Evolutionary conservation across 352 stramenopile species (phyloP).

Genomic region (Elongisporangium undulatum): DNA sequence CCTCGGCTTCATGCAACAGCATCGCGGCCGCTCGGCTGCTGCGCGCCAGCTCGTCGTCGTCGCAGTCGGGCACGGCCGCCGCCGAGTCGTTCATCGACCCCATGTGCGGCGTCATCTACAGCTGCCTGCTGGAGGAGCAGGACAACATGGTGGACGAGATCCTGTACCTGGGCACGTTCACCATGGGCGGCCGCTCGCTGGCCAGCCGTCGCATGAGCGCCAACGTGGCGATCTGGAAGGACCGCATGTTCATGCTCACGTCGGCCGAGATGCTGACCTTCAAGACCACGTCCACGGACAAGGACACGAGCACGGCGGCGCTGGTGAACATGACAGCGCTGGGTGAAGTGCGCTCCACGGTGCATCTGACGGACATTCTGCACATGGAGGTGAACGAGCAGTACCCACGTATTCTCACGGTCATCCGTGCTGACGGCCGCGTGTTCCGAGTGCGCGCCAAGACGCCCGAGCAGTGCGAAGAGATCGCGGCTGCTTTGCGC

Average conservation of each 20-base stretch:
- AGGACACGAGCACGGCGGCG: conserved; percentile 6
- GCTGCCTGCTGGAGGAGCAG: conserved; percentile 66
- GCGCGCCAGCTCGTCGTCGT: conserved; percentile 2
- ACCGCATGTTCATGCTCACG: conserved; percentile 73
- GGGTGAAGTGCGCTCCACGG: conserved; percentile 59
- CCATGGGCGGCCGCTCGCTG: conserved; percentile 65
- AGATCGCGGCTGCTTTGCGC: conserved; percentile 42
- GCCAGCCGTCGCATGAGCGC: conserved; percentile 65
- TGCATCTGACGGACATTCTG: conserved; percentile 76
- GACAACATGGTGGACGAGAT: conserved; percentile 78
- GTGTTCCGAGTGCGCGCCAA: conserved; percentile 71
- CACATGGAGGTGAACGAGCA: conserved; percentile 73
- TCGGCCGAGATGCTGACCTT: conserved; percentile 76
- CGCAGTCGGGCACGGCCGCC: not conserved
- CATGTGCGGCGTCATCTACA: conserved; percentile 69
- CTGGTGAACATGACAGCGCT: conserved; percentile 35
- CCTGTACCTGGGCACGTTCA: conserved; percentile 73
- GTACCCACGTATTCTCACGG: conserved; percentile 63
- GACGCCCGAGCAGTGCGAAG: conserved; percentile 55
- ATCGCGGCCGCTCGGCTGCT: not conserved
- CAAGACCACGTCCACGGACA: conserved; percentile 28
- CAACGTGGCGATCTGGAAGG: conserved; percentile 78
- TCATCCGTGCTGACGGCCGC: conserved; percentile 66
- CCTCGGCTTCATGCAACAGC: not conserved
- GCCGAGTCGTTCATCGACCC: conserved; percentile 17